Base-by-base conservation (phyloP, 805 yeast genomes). In the Priceomyces medius region DNA sequence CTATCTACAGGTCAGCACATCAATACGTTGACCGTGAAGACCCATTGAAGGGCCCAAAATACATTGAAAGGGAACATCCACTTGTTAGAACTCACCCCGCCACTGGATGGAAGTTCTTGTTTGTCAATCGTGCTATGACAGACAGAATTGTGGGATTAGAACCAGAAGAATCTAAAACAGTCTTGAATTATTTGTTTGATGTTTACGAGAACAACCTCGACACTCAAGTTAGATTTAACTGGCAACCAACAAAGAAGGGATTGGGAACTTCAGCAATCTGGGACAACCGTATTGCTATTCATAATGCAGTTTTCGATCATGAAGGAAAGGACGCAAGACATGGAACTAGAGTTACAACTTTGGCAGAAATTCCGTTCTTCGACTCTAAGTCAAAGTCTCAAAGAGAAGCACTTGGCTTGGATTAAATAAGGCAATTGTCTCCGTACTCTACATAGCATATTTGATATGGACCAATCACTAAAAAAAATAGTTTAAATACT, bases 81-180 rank as follows among this genome's bases (percentile, higher is more conserved):
- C 45, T 81, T 19, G 73, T 81, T 23, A 73, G 85, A 61, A 77
- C 83, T 29, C 81, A 81, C 50, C 85, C 87, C 7, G 81, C 73
- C 10, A 80, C 85, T 20, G 83, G 83, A 32, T 71, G 79, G 76
- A 80, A 80, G 58, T 62, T 79, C 0, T 59, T 80, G 46, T 80
- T 64, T 45, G 77, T 78, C 34, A 77, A 79, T 59, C 68, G 79
- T 36, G 61, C 67, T 16, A 68, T 70, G 70, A 77, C 81, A 12
- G 63, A 52, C 31, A 66, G 76, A 43, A 79, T 79, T 43, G 69
- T 71, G 6, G 83, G 81, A 0, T 63, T 79, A 37, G 71, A 73
- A 40, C 70, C 71, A 20, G 74, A 60, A 36, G 85, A 79, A 58
- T 65, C 76, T 9, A 71, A 69, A 31, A 53, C 72, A 3, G 68